Base-by-base conservation (phyloP, 371 early-diverging fungal species). In the Mucor piriformis region DNA sequence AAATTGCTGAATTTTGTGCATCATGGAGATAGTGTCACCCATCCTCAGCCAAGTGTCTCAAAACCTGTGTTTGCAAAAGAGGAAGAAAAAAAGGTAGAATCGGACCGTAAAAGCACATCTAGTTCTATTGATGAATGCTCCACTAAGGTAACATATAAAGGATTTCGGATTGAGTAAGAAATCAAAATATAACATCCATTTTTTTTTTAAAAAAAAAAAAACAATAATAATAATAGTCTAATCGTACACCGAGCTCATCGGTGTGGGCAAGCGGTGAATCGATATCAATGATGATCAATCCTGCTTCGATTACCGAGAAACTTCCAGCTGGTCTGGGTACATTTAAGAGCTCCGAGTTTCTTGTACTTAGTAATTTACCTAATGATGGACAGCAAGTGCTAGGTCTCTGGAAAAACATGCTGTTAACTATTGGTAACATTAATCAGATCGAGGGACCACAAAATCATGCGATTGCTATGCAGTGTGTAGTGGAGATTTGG, bases 381-480 rank as follows among this genome's bases (percentile, higher is more conserved):
- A 81, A 79, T 81, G 77, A 72, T 56, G 74, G 69, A 0, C 70
- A 68, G 16, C 64, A 64, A 12, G 72, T 79, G 3, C 66, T 82
- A 1, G 61, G 57, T 18, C 53, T 83, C 5, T 92, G 91, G 91
- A 90, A 87, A 53, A 89, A 88, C 43, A 74, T 89, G 72, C 61
- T 92, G 15, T 83, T 87, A 62, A 60, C 77, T n/a, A 51, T 88
- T n/a, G 92, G 92, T 3, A 81, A 89, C 57, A 50, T 88, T 13
- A 89, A 89, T 59, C 62, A 73, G 13, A 84, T 92, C 21, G 61
- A 82, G 66, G 69, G 66, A 24, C 84, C 88, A 15, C 72, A 77
- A 29, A 85, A 84, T 23, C 83, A 91, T 66, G 80, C 83, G 0
- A 85, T 86, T n/a, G 89, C 89, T 6, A 85, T 91, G 59, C 66